Conservation (phyloP, 2,329 filamentous ascomycete genomes). For the Mollisia scopiformis region DNA sequence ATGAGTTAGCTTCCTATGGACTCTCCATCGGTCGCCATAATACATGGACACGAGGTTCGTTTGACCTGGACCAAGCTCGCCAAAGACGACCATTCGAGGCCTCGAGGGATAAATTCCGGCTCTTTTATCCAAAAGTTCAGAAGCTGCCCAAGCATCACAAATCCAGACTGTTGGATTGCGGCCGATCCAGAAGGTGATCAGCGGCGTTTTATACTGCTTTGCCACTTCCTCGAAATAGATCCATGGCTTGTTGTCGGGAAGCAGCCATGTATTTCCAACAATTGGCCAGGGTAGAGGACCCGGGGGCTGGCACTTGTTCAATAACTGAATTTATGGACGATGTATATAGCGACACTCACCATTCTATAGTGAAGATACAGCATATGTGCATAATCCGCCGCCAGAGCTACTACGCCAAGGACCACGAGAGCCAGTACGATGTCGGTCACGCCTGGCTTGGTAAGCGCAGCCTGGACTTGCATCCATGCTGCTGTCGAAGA, state of each 20-base stretch:
- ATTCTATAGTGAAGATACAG: conserved; percentile 24
- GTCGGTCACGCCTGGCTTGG: conserved; percentile 6
- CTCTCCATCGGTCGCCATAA: conserved; percentile 26
- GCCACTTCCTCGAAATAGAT: conserved; percentile 26
- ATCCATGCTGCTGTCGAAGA: conserved; percentile 19
- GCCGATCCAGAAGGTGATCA: conserved; percentile 31
- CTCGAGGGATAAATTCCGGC: conserved; percentile 26
- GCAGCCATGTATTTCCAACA: conserved; percentile 23
- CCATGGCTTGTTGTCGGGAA: conserved; percentile 28
- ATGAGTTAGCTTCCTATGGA: conserved; percentile 29
- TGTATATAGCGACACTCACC: conserved; percentile 7
- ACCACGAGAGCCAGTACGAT: conserved; percentile 9
- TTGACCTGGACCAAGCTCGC: conserved; percentile 25
- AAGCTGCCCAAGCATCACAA: conserved; percentile 24
- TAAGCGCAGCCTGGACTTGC: conserved; percentile 17
- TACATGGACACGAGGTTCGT: conserved; percentile 27
- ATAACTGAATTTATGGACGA: neutral
- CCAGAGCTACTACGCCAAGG: conserved; percentile 6
- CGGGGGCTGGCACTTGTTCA: conserved; percentile 20
- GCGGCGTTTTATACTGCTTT: conserved; percentile 21
- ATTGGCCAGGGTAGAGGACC: conserved; percentile 27
- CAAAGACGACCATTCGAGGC: conserved; percentile 28
- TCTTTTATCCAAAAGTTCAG: conserved; percentile 26
- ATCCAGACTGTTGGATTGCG: conserved; percentile 26
- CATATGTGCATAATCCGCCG: conserved; percentile 25